Evolutionary conservation across 2,329 filamentous ascomycete species (phyloP), one percentile per base, ranked within the genome.

Genomic region (Pseudopithomyces maydicus): DNA sequence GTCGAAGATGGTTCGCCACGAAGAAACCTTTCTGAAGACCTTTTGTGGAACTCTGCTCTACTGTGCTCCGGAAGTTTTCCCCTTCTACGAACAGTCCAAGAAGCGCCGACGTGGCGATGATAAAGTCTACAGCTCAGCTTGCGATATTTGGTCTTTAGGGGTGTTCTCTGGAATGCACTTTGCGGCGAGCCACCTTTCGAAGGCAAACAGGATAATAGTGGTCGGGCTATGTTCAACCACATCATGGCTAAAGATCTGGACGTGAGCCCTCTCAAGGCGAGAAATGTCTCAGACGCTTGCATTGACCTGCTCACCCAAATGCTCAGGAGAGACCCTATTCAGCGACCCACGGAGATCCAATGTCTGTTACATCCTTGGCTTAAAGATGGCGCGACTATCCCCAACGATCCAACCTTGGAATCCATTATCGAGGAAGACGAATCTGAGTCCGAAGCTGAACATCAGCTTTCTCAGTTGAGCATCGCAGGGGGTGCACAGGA

Each of bases 61-160:
- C 77, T 98, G 95, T 74, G 95, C 95, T 0, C 95, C 95, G 0
- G 95, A 99, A 71, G 94, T 99, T 2, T 99, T 98, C 70, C 92
- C 90, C 67, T 88, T 81, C 87, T 36, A 83, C 82, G 36, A 82
- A 83, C 32, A 79, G 80, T 66, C 87, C n/a, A 84, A 84, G 55
- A 89, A 87, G 64, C 83, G 86, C 66, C 83, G 87, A 20, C 85
- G 88, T 38, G 71, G 80, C 36, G 79, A 80, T 39, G 82, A 70
- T 77, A 80, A 77, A 68, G 88, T 91, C 20, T 99, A 99, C 74
- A 91, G 88, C 70, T 91, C 96, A 59, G 91, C 92, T 1, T 91
- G 98, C 32, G 95, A 99, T 72, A 90, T 97, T 60, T 99, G 95
- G 94, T 98, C 95, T 0, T 86, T 97, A 45, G 95, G 91, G 95